Evolutionary conservation across 192 early-diverging fungal genomes (phyloP).

Genomic region (Coemansia sp.): DNA sequence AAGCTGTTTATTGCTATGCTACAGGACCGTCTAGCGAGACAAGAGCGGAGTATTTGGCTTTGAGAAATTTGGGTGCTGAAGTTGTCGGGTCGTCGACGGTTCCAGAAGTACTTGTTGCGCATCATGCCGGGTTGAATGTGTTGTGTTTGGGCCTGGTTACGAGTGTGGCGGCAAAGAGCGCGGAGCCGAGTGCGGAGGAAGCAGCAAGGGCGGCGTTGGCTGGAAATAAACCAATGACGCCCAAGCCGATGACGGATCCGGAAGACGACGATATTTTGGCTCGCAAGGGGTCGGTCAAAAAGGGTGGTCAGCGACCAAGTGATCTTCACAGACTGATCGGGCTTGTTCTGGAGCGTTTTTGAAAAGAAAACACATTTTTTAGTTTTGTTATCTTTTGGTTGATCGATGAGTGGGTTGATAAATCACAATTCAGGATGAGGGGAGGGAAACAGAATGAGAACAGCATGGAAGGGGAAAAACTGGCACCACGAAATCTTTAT

Average conservation of each 20-base stretch:
- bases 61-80: constrained; percentile 74
- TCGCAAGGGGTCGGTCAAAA: constrained; percentile 37
- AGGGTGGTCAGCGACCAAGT: constrained; percentile 44
- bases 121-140: constrained; percentile 79
- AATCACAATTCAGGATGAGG: too few relatives aligned
- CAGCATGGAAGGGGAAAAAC: neutral
- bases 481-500: neutral
- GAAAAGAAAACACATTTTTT: neutral
- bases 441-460: too few relatives aligned
- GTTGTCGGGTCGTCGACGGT: constrained; percentile 88
- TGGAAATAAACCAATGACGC: constrained; percentile 18
- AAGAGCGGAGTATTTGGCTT: constrained; percentile 75
- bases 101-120: constrained; percentile 86
- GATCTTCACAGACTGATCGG: constrained; percentile 42
- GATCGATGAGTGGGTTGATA: too few relatives aligned
- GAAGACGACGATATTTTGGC: constrained; percentile 41
- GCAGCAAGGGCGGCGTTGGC: constrained; percentile 35
- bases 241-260: constrained; percentile 1
- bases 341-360: constrained; percentile 36
- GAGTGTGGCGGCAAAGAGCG: constrained; percentile 58
- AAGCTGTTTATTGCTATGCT: constrained; percentile 82
- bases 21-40: constrained; percentile 94
- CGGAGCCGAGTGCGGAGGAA: constrained; percentile 38
- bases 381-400: neutral
- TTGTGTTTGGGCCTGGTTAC: constrained; percentile 82